phyloP scores from a whole-genome alignment of 331 rosid species.

The Malus hybrid region DNA sequence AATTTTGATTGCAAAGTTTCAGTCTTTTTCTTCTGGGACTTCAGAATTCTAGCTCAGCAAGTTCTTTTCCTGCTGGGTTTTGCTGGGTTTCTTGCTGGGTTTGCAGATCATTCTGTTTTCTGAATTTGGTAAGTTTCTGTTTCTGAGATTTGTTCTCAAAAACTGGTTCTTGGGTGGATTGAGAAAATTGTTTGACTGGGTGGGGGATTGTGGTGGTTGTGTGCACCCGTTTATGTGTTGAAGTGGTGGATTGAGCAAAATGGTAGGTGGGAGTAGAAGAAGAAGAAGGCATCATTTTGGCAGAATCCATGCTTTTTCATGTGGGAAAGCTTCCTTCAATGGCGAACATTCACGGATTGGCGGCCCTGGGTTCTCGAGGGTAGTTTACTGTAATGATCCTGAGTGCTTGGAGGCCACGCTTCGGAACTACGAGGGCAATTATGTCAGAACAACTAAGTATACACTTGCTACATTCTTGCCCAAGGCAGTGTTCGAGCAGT shows the following conservation, averaged over 20 bases:
- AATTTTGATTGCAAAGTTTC: neutral
- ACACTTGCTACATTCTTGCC: constrained; percentile 75
- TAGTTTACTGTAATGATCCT: constrained; percentile 58
- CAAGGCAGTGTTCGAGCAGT: constrained; percentile 83
- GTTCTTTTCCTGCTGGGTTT: neutral
- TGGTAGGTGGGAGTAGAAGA: constrained; percentile 51
- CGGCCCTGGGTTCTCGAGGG: constrained; percentile 93
- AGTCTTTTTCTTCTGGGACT: neutral
- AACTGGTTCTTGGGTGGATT: neutral
- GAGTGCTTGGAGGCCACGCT: constrained; percentile 33
- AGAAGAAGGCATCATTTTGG: constrained; percentile 60
- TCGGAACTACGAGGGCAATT: constrained; percentile 51
- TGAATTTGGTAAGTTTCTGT: neutral
- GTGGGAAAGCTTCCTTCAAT: constrained; percentile 60
- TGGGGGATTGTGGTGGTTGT: neutral
- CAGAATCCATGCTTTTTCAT: constrained; percentile 68
- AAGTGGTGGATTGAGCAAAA: constrained; percentile 2
- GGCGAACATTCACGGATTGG: constrained; percentile 76
- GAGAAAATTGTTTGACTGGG: neutral
- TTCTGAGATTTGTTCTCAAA: neutral
- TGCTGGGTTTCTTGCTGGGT: neutral
- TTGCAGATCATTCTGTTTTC: neutral
- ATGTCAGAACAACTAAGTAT: constrained; percentile 77
- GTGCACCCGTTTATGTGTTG: neutral
- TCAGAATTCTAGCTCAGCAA: neutral